These are phyloP conservation scores for Perkinsus marinus DNA, from an alignment of 169 alveolate species.

Conservation along the genomic window DNA sequence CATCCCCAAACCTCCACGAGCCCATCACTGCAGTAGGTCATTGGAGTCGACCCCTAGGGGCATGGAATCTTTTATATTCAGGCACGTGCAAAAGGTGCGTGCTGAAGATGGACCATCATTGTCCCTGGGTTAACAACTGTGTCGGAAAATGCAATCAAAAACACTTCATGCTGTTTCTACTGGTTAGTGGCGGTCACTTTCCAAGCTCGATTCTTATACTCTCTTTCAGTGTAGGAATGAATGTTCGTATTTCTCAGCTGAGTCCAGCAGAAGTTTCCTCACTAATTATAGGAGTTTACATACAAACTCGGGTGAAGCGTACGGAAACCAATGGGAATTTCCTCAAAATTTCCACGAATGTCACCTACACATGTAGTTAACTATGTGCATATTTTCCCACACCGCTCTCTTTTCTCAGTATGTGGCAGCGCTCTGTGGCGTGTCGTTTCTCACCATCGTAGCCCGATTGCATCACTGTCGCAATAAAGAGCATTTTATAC, in stretches of 20 bases:
- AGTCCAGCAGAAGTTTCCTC: too few species aligned
- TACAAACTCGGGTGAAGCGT: too few species aligned
- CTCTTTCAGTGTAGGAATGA: too few species aligned
- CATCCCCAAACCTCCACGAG: neutral
- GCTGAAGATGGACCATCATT: slow-evolving; percentile 73
- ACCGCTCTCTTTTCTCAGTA: neutral
- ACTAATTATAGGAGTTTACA: too few species aligned
- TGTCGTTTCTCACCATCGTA: neutral
- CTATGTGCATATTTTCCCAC: neutral
- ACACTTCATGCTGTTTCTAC: slow-evolving; percentile 39
- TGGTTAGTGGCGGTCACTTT: neutral
- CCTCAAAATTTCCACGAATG: too few species aligned
- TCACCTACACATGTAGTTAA: too few species aligned
- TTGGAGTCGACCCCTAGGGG: neutral
- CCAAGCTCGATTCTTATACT: too few species aligned
- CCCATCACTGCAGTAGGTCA: neutral
- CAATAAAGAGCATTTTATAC: neutral
- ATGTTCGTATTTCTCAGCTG: too few species aligned
- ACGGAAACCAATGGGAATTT: too few species aligned
- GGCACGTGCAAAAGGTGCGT: slow-evolving; percentile 52
- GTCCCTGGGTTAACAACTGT: slow-evolving; percentile 74
- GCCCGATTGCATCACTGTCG: neutral
- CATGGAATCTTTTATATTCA: neutral
- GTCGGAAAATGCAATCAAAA: slow-evolving; percentile 73
- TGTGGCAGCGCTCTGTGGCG: neutral